Percentiles rank a stretch among this genome's conserved stretches.
phyloP scores from a whole-genome alignment of 495 filamentous ascomycete species.

The Podospora pseudopauciseta region DNA sequence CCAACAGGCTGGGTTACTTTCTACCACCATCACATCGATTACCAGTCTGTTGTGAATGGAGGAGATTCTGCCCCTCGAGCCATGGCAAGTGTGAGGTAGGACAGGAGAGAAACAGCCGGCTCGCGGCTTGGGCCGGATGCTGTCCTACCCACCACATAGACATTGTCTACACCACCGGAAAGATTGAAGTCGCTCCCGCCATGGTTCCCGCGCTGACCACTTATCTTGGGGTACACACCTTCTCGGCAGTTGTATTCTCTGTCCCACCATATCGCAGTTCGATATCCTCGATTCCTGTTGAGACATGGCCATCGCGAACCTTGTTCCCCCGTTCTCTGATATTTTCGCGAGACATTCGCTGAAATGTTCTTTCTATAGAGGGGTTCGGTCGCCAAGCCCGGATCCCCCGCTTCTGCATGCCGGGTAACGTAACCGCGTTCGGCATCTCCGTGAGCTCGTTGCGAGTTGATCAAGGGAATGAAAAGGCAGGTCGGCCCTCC shows the following conservation, averaged over 20 bases:
- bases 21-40: not conserved
- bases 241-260: not conserved
- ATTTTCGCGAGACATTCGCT: not conserved
- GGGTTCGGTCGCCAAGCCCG: not conserved
- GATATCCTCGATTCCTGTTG: not conserved
- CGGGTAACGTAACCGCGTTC: not conserved
- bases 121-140: conserved; percentile 1
- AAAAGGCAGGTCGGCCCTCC: not conserved
- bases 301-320: not conserved
- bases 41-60: not conserved
- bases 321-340: not conserved
- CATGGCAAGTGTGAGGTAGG: not conserved
- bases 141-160: not conserved
- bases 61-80: not conserved
- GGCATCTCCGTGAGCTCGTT: not conserved
- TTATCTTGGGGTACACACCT: conserved; percentile 3
- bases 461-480: not conserved
- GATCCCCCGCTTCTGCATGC: not conserved
- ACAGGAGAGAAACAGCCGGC: not conserved
- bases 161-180: not conserved
- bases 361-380: not conserved
- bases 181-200: not conserved
- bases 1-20: not conserved
- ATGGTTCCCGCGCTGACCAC: not conserved
- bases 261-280: not conserved